phyloP scores from a whole-genome alignment of 441 rosid species.

The Populus hybrid region DNA sequence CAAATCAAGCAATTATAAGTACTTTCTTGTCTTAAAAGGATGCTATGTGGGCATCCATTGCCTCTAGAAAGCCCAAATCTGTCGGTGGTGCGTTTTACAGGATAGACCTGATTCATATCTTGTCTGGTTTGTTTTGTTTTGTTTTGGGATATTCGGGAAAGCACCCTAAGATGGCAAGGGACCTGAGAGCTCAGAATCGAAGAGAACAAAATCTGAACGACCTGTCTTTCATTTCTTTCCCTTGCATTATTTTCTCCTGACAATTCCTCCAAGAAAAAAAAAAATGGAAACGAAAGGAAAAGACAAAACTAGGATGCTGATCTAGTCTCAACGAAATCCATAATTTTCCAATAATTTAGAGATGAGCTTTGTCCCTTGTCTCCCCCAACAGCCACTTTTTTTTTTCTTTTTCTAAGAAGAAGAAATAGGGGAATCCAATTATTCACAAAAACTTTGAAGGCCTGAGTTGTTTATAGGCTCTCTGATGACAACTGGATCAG shows the following conservation, averaged over 20 bases:
- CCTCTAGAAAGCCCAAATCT: not conserved
- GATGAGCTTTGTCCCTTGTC: not conserved
- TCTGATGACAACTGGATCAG: too few species aligned
- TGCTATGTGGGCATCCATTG: not conserved
- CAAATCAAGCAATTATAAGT: not conserved
- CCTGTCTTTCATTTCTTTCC: not conserved
- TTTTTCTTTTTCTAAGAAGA: not conserved
- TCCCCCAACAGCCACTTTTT: too few species aligned
- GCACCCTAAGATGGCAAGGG: too few species aligned
- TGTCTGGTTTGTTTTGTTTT: not conserved
- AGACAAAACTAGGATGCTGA: not conserved
- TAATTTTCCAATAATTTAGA: not conserved
- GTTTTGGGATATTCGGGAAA: not conserved
- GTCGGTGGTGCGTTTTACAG: not conserved
- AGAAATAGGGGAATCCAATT: not conserved
- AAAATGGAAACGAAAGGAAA: not conserved
- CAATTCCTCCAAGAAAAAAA: not conserved
- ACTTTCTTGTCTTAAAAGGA: not conserved
- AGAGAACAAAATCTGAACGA: not conserved
- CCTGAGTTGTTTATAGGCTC: too few species aligned
- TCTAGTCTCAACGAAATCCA: not conserved
- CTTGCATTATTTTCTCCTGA: not conserved
- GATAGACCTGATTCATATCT: not conserved
- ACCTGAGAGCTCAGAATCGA: too few species aligned
- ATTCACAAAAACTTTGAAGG: not conserved